Base-by-base conservation (phyloP, 352 stramenopile species). In the Pythium chondricola region DNA sequence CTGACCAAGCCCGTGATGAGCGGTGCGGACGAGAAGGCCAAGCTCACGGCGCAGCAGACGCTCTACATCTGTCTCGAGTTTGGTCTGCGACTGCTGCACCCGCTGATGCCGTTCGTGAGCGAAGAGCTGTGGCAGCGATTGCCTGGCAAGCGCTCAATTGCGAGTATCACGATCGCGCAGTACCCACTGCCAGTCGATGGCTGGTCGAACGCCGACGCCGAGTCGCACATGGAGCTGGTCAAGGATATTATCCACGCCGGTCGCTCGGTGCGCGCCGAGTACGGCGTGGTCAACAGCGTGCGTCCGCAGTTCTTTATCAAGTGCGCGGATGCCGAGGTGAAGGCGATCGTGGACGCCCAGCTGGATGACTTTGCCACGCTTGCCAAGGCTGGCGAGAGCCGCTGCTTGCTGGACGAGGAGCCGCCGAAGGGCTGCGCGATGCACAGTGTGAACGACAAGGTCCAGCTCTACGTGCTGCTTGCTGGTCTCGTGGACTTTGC, bases 51-150 rank as follows among this genome's bases (percentile, higher is more conserved):
- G 2, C 81, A 93, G 57, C 67, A 94, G 55, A 92, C 78, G 41
- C 67, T 97, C 11, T 93, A 89, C 57, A 66, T 88, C 29, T 94
- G 83, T 42, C 58, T 95, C 14, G 85, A 95, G 62, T 81, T 73
- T 30, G 79, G 75, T 24, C 54, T 96, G 48, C 82, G 91, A 24
- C 79, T 99, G 36, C 74, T 99, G 17, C 97, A 99, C 74, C 96
- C 96, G 29, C 92, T 97, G 67, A 98, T 99, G 94, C 97, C 97
- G 21, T 99, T 97, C 61, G 90, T 99, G 43, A 99, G 96, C 20
- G 97, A 99, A 65, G 84, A 95, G 63, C 58, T 95, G 37, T 95
- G 83, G 83, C 82, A 95, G 61, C 83, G 83, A 27, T 61, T 95
- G 50, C 83, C 82, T 1, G 81, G 80, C 50, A 78, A 82, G 59